Evolutionary conservation across 2,329 filamentous ascomycete species (phyloP).

Genomic region (Leptoxyphium fumago): DNA sequence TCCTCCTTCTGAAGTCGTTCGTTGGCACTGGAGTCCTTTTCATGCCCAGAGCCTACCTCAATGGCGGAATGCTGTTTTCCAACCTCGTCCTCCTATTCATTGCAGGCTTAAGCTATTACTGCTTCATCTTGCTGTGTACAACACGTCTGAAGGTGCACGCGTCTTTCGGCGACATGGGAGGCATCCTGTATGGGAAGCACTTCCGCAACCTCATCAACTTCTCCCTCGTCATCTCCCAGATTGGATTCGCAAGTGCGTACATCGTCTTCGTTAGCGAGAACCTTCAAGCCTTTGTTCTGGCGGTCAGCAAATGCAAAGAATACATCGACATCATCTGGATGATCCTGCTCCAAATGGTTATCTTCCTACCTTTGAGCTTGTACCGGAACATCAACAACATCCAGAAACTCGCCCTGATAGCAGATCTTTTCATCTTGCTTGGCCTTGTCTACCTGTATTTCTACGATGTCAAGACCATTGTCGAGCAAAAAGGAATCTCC

Average conservation of each 20-base stretch:
- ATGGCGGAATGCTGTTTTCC: constrained; percentile 94
- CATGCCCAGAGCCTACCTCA: constrained; percentile 81
- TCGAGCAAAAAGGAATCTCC: constrained; percentile 53
- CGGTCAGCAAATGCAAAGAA: constrained; percentile 75
- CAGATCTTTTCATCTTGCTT: constrained; percentile 85
- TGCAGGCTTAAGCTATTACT: constrained; percentile 83
- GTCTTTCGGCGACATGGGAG: constrained; percentile 97
- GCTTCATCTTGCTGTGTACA: constrained; percentile 83
- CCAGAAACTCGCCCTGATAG: constrained; percentile 82
- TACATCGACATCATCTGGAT: constrained; percentile 77
- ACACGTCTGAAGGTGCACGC: constrained; percentile 74
- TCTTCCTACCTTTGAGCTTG: constrained; percentile 87
- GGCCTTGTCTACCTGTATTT: constrained; percentile 91
- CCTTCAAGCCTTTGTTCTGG: constrained; percentile 82
- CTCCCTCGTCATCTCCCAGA: constrained; percentile 89
- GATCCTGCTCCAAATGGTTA: constrained; percentile 86
- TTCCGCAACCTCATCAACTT: constrained; percentile 76
- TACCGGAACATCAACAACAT: constrained; percentile 96
- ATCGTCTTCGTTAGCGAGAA: constrained; percentile 97
- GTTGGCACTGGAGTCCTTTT: constrained; percentile 94
- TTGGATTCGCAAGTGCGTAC: constrained; percentile 89
- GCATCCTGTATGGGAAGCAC: constrained; percentile 76
- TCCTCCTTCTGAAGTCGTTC: constrained; percentile 90
- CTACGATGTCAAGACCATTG: constrained; percentile 79
- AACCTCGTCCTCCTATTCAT: constrained; percentile 79